Evolutionary conservation across 1,284 basidiomycete species (phyloP).

Genomic region (Cystobasidiaceae sp.): DNA sequence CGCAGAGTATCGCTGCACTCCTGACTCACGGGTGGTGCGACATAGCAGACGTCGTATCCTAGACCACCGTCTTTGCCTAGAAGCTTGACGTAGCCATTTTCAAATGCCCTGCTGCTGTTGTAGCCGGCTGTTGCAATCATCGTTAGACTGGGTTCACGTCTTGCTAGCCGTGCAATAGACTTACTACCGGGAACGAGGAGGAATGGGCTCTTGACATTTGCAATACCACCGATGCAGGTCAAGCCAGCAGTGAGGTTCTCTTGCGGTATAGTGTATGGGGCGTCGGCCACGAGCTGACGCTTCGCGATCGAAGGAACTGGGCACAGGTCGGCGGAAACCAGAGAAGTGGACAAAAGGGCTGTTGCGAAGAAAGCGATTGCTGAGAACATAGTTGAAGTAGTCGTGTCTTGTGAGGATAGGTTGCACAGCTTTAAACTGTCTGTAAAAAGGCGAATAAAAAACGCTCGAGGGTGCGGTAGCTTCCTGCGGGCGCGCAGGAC

Average conservation of each 20-base stretch:
- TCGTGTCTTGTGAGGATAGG: too few species aligned
- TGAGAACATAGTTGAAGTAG: slow-evolving; percentile 2
- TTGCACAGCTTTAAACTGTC: too few species aligned
- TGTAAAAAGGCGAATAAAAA: too few species aligned
- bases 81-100: slow-evolving; percentile 26
- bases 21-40: slow-evolving; percentile 16
- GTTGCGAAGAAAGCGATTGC: neutral
- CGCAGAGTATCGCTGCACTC: neutral
- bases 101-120: slow-evolving; percentile 21
- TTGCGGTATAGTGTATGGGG: slow-evolving; percentile 12
- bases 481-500: too few species aligned
- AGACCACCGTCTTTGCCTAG: slow-evolving; percentile 14
- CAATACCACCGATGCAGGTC: slow-evolving; percentile 22
- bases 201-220: slow-evolving; percentile 21
- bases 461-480: too few species aligned
- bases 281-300: slow-evolving; percentile 10
- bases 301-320: slow-evolving; percentile 15
- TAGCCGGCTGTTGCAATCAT: slow-evolving; percentile 5
- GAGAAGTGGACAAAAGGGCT: neutral
- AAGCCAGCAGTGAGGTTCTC: slow-evolving; percentile 1
- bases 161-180: neutral
- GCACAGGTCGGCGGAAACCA: slow-evolving; percentile 12
- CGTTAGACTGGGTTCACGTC: neutral
- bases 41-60: slow-evolving; percentile 27
- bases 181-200: slow-evolving; percentile 28